A percentile compares a stretch with the other conserved stretches of the same genome.
Conservation (phyloP, 2,329 filamentous ascomycete genomes). For the Diplodia mutila region DNA sequence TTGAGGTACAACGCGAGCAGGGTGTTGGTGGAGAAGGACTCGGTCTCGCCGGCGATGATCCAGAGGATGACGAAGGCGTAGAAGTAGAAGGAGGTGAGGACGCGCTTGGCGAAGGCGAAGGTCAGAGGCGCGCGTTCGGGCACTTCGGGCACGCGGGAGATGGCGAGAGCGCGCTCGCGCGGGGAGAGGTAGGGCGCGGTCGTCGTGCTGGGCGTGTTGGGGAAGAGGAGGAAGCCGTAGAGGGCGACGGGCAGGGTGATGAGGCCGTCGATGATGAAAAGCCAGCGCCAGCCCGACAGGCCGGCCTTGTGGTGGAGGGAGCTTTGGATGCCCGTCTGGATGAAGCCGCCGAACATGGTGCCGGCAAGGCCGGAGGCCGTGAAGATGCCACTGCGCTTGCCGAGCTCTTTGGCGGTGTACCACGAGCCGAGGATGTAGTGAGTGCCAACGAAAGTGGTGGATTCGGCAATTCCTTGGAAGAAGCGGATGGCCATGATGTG, state of each 20-base stretch:
- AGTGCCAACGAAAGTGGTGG: constrained; percentile 60
- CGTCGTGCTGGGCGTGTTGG: constrained; percentile 50
- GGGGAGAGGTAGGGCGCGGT: constrained; percentile 48
- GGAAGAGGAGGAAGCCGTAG: constrained; percentile 56
- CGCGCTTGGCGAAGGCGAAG: constrained; percentile 56
- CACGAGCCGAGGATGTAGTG: constrained; percentile 65
- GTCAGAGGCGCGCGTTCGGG: constrained; percentile 53
- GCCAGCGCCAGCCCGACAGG: constrained; percentile 59
- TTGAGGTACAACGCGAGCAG: constrained; percentile 59
- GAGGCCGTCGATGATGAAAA: constrained; percentile 54
- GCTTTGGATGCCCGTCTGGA: constrained; percentile 58
- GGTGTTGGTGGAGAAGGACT: constrained; percentile 70
- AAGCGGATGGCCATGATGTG: constrained; percentile 64
- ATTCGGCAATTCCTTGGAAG: constrained; percentile 59
- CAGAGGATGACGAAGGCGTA: constrained; percentile 69
- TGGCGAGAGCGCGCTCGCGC: constrained; percentile 48
- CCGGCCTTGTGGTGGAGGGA: constrained; percentile 53
- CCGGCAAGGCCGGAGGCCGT: constrained; percentile 63
- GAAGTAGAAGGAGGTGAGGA: constrained; percentile 65
- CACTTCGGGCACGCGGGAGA: constrained; percentile 51
- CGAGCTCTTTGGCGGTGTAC: constrained; percentile 65
- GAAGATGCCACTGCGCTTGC: constrained; percentile 65
- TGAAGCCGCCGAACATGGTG: constrained; percentile 65
- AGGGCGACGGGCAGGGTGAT: constrained; percentile 61
- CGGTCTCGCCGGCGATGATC: constrained; percentile 72